A percentile compares a stretch with the other conserved stretches of the same genome.
Evolutionary conservation across 108 stramenopile species (phyloP).

Genomic region (Nitzschia sp.): DNA sequence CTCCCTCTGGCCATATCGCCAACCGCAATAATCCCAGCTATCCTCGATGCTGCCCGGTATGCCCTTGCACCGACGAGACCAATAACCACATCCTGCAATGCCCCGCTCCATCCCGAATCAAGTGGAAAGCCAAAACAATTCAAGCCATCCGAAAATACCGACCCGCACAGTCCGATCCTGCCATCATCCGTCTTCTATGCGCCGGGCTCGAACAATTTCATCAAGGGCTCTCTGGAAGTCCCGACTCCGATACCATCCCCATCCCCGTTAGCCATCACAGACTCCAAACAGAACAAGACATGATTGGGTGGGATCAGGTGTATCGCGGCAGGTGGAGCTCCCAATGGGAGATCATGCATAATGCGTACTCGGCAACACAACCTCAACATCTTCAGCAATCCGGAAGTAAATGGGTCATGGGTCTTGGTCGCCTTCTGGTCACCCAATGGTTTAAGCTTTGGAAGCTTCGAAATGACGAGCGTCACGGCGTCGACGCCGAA

Average conservation of each 20-base stretch:
- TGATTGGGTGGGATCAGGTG: neutral
- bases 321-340: neutral
- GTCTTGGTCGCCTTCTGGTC: neutral
- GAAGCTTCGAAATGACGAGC: slow-evolving; percentile 1
- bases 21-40: neutral
- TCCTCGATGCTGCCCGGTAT: neutral
- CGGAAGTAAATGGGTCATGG: neutral
- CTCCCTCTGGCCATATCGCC: neutral
- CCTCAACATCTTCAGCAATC: too few species aligned
- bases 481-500: neutral
- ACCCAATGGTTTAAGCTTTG: neutral
- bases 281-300: neutral
- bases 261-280: neutral
- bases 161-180: neutral
- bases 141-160: neutral
- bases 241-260: neutral
- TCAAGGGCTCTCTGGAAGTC: neutral
- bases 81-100: neutral
- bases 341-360: neutral
- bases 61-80: neutral
- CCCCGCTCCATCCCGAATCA: neutral
- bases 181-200: neutral
- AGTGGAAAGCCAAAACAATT: neutral
- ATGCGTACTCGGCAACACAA: neutral
- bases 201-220: neutral